These are phyloP conservation scores for Cantharellus anzutake DNA, from an alignment of 768 basidiomycete species.

Conservation along the genomic window DNA sequence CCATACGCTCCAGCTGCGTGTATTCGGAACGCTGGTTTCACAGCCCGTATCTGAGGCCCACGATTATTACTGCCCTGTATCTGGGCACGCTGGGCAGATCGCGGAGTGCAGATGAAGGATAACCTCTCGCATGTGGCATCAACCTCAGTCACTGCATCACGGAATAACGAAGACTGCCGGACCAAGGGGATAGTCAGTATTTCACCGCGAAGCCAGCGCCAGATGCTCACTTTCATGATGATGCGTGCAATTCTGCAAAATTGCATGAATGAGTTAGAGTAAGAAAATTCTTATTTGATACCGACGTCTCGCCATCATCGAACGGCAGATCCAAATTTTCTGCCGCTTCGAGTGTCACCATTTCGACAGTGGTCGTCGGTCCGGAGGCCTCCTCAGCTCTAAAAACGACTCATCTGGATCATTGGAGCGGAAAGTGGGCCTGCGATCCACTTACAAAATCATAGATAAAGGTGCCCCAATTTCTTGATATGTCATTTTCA, in stretches of 20 bases:
- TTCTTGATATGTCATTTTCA: conserved; percentile 71
- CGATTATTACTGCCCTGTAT: not conserved
- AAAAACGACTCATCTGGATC: not conserved
- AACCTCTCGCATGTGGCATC: conserved; percentile 77
- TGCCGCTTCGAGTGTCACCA: conserved; percentile 71
- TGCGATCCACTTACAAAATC: conserved; percentile 40
- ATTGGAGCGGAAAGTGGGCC: not conserved
- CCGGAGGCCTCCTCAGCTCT: conserved; percentile 65
- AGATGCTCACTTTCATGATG: conserved; percentile 49
- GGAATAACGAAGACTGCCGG: conserved; percentile 69
- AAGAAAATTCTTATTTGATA: not conserved
- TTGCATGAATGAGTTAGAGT: not conserved
- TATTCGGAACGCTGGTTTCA: conserved; percentile 54
- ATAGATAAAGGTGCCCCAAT: conserved; percentile 60
- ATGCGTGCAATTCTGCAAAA: conserved; percentile 46
- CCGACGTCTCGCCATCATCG: conserved; percentile 43
- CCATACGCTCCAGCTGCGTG: conserved; percentile 70
- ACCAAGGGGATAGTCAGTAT: not conserved
- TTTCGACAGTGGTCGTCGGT: conserved; percentile 74
- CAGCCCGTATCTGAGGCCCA: not conserved
- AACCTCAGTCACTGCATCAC: conserved; percentile 79
- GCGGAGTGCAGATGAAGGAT: conserved; percentile 63
- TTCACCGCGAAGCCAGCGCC: not conserved
- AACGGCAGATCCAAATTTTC: conserved; percentile 65
- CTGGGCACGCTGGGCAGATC: conserved; percentile 15